A percentile compares a stretch with the other conserved stretches of the same genome.
These are phyloP conservation scores for Amanita phalloides DNA, from an alignment of 768 basidiomycete species.

Conservation along the genomic window DNA sequence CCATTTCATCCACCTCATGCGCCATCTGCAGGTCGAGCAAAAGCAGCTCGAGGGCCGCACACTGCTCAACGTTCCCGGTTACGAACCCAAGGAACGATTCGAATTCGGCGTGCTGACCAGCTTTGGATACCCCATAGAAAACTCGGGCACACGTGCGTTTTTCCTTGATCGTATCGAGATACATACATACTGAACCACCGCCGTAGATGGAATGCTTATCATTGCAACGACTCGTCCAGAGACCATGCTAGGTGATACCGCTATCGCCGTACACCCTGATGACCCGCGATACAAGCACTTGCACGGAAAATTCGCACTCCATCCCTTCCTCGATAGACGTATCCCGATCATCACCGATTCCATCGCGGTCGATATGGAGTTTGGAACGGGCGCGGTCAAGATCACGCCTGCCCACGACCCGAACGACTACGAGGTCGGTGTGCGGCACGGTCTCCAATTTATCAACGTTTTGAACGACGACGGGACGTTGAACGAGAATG, in stretches of 20 bases:
- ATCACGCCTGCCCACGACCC: conserved; percentile 98
- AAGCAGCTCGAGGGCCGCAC: conserved; percentile 82
- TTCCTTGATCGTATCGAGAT: not conserved
- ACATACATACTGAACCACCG: not conserved
- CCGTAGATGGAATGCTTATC: conserved; percentile 74
- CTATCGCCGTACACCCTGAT: conserved; percentile 91
- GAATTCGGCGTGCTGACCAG: conserved; percentile 95
- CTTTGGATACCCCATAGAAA: conserved; percentile 90
- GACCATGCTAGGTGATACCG: conserved; percentile 97
- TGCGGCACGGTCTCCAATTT: conserved; percentile 80
- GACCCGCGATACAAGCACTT: conserved; percentile 93
- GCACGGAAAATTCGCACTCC: conserved; percentile 82
- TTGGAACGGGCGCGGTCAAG: conserved; percentile 98
- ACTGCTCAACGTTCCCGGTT: conserved; percentile 84
- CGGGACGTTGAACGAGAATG: conserved; percentile 88
- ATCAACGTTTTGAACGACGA: conserved; percentile 96
- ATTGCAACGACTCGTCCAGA: conserved; percentile 98
- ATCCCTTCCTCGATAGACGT: conserved; percentile 82
- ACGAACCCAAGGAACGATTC: conserved; percentile 89
- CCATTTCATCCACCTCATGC: not conserved
- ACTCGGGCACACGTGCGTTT: conserved; percentile 44
- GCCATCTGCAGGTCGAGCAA: conserved; percentile 66
- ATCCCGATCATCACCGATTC: conserved; percentile 84
- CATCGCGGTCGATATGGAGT: conserved; percentile 88
- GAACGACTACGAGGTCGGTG: conserved; percentile 92